Evolutionary conservation across 2,329 filamentous ascomycete genomes (phyloP).

Genomic region (Botryotinia calthae): DNA sequence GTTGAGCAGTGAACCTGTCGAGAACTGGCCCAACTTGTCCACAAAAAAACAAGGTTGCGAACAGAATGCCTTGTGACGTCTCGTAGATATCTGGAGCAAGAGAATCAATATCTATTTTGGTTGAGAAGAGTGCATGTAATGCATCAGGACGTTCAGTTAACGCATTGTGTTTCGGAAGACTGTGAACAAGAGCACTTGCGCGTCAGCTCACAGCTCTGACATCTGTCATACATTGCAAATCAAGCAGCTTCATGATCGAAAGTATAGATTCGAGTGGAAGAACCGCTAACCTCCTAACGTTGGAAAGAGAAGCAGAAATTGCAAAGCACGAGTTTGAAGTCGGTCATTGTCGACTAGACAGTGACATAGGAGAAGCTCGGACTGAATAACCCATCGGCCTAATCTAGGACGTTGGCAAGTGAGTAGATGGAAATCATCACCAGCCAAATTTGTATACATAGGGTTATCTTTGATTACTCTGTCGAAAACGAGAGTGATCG

Average conservation of each 20-base stretch:
- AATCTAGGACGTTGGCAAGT: background rate
- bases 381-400: background rate
- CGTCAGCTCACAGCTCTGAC: background rate
- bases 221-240: too few relatives aligned
- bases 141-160: background rate
- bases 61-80: background rate
- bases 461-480: background rate
- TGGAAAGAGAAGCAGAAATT: background rate
- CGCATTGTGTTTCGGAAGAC: background rate
- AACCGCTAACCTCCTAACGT: background rate
- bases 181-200: background rate
- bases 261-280: background rate
- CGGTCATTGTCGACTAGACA: background rate
- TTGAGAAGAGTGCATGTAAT: background rate
- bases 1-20: background rate
- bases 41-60: background rate
- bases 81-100: background rate
- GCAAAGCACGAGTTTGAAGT: background rate
- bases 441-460: background rate
- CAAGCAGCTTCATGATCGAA: background rate
- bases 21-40: background rate
- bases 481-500: background rate
- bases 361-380: background rate
- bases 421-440: background rate
- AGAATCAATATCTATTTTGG: background rate